Percentiles rank a stretch among this genome's conserved stretches.
Evolutionary conservation across 2,329 filamentous ascomycete genomes (phyloP).

Genomic region (Colletotrichum destructivum): DNA sequence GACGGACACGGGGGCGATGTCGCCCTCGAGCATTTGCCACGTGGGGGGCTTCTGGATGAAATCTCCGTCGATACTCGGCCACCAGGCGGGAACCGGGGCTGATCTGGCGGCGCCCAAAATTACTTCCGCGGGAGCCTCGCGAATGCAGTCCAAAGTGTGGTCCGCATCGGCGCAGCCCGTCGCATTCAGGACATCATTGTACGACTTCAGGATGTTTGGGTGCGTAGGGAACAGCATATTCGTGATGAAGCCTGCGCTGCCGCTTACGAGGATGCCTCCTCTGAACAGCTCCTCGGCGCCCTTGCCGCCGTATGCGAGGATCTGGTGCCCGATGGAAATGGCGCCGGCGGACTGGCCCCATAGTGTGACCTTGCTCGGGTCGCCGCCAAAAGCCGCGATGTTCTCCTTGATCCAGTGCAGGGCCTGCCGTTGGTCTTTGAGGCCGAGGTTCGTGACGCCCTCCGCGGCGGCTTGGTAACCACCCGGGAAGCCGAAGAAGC

Average conservation of each 20-base stretch:
- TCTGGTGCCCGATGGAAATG: slow-evolving; percentile 28
- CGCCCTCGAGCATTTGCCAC: slow-evolving; percentile 24
- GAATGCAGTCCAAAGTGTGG: slow-evolving; percentile 29
- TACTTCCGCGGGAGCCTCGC: slow-evolving; percentile 1
- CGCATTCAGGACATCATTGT: slow-evolving; percentile 16
- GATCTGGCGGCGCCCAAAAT: slow-evolving; percentile 3
- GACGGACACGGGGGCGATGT: slow-evolving; percentile 12
- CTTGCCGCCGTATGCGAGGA: slow-evolving; percentile 31
- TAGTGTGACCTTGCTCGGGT: slow-evolving; percentile 63
- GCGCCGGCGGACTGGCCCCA: slow-evolving; percentile 64
- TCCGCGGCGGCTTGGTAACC: slow-evolving; percentile 57
- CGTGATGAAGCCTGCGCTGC: slow-evolving; percentile 10
- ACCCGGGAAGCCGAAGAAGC: slow-evolving; percentile 72
- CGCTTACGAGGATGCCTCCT: slow-evolving; percentile 33
- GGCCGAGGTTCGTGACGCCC: slow-evolving; percentile 68
- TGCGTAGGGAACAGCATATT: slow-evolving; percentile 17
- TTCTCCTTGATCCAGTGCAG: slow-evolving; percentile 71
- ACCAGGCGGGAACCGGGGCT: slow-evolving; percentile 10
- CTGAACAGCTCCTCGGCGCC: slow-evolving; percentile 27
- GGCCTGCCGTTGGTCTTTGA: slow-evolving; percentile 66
- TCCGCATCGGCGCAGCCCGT: slow-evolving; percentile 28
- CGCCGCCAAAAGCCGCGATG: slow-evolving; percentile 67
- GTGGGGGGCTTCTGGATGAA: slow-evolving; percentile 17
- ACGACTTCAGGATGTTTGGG: background rate
- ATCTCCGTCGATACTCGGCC: slow-evolving; percentile 29